A percentile compares a stretch with the other conserved stretches of the same genome.
Conservation (phyloP, 2,329 filamentous ascomycete genomes). For the Calonectria pauciramosa region DNA sequence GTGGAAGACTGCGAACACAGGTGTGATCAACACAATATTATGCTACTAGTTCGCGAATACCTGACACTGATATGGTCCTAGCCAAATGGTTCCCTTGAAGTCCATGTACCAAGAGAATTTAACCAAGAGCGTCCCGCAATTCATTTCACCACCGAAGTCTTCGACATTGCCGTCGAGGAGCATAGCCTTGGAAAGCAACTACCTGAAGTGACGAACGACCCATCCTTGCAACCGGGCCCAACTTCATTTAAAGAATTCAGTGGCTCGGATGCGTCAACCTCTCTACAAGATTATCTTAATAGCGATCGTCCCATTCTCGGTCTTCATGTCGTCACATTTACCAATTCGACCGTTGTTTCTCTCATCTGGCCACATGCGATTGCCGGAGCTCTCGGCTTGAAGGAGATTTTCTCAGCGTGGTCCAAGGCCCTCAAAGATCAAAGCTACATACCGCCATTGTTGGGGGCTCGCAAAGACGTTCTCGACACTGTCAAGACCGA, state of each 20-base stretch:
- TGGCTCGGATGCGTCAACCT: constrained; percentile 31
- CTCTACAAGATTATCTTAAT: constrained; percentile 56
- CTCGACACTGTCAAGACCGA: not conserved
- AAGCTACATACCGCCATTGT: not conserved
- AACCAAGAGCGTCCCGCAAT: constrained; percentile 52
- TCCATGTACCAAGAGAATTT: constrained; percentile 48
- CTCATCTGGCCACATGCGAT: constrained; percentile 59
- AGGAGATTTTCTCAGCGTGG: not conserved
- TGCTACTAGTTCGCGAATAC: constrained; percentile 40
- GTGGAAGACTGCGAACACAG: constrained; percentile 56
- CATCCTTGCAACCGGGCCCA: constrained; percentile 32
- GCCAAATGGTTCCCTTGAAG: not conserved
- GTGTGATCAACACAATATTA: constrained; percentile 43
- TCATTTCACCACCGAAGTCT: constrained; percentile 53
- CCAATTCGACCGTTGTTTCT: constrained; percentile 61
- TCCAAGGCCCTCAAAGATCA: not conserved
- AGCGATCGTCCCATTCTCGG: constrained; percentile 60
- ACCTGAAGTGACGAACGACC: constrained; percentile 43
- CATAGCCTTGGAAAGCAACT: constrained; percentile 56
- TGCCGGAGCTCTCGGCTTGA: constrained; percentile 4
- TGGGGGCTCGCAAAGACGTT: not conserved
- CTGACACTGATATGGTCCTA: not conserved
- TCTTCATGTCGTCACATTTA: constrained; percentile 63
- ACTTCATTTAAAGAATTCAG: constrained; percentile 35
- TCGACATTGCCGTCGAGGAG: constrained; percentile 52